Evolutionary conservation across 2,329 filamentous ascomycete genomes (phyloP).

Genomic region (Neocatenulostroma microsporum): DNA sequence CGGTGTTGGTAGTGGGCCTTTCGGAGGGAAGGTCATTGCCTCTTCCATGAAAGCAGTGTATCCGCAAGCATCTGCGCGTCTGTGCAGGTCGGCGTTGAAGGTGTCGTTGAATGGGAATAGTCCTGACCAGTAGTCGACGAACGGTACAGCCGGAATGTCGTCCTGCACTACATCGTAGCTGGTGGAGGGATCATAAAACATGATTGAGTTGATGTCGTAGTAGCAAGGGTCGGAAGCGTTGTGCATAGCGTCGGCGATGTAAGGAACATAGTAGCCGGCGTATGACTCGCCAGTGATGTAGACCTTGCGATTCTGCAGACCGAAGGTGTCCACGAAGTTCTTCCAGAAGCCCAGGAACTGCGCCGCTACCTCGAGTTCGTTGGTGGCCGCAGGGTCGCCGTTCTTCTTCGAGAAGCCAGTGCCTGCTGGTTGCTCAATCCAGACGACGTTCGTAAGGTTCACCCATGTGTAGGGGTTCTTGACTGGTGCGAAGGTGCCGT

Average conservation of each 20-base stretch:
- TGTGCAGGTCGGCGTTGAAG: conserved; percentile 47
- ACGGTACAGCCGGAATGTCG: conserved; percentile 49
- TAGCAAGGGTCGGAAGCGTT: conserved; percentile 58
- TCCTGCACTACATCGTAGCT: conserved; percentile 46
- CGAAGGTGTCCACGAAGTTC: conserved; percentile 44
- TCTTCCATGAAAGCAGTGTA: conserved; percentile 53
- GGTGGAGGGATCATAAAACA: conserved; percentile 66
- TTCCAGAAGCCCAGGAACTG: conserved; percentile 41
- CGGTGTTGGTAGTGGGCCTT: conserved; percentile 49
- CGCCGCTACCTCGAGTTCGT: conserved; percentile 32
- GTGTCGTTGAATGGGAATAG: conserved; percentile 59
- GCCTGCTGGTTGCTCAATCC: conserved; percentile 39
- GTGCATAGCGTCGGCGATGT: conserved; percentile 66
- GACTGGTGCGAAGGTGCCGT: conserved; percentile 35
- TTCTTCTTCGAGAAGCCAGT: conserved; percentile 30
- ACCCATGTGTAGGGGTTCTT: conserved; percentile 44
- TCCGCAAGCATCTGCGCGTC: conserved; percentile 48
- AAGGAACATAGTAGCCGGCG: conserved; percentile 47
- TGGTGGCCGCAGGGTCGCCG: conserved; percentile 30
- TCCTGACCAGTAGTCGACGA: conserved; percentile 52
- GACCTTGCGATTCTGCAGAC: conserved; percentile 44
- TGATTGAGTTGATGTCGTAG: conserved; percentile 59
- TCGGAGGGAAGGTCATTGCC: conserved; percentile 62
- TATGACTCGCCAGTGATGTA: conserved; percentile 61
- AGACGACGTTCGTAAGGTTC: conserved; percentile 43